Evolutionary conservation across 139 green algal genomes (phyloP).

Genomic region (Pleodorina starrii): DNA sequence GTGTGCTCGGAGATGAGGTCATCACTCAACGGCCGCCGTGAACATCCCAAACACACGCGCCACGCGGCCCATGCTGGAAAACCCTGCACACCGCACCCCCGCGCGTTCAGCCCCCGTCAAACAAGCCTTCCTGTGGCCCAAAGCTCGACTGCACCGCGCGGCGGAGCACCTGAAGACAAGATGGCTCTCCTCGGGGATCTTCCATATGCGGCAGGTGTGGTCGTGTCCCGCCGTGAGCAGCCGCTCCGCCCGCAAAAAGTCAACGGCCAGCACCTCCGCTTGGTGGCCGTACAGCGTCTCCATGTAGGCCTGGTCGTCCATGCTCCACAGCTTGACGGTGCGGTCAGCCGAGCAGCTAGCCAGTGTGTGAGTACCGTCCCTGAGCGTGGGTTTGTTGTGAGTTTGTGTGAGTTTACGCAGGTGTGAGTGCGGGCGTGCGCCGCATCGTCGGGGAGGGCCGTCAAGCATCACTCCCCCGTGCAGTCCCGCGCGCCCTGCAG

Average conservation of each 20-base stretch:
- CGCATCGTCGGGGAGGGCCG: no score
- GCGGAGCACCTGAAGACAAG: conserved; percentile 94
- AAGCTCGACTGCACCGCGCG: no score
- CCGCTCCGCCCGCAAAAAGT: conserved; percentile 82
- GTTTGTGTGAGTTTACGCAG: no score
- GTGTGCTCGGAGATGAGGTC: no score
- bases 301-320: conserved; percentile 96
- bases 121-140: no score
- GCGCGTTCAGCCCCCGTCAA: no score
- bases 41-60: no score
- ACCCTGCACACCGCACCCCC: neutral
- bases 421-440: no score
- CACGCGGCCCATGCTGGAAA: no score
- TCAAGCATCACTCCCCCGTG: no score
- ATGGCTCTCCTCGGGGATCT: conserved; percentile 97
- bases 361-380: conserved; percentile 86
- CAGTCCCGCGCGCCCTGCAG: no score
- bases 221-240: conserved; percentile 84
- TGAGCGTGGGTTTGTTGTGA: neutral
- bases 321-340: conserved; percentile 91
- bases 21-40: no score
- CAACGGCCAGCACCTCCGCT: conserved; percentile 80
- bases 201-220: conserved; percentile 94
- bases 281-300: conserved; percentile 96
- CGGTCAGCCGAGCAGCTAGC: conserved; percentile 81